Conservation (phyloP, 2,329 filamentous ascomycete species). For the Phyllosticta citribraziliensis region DNA sequence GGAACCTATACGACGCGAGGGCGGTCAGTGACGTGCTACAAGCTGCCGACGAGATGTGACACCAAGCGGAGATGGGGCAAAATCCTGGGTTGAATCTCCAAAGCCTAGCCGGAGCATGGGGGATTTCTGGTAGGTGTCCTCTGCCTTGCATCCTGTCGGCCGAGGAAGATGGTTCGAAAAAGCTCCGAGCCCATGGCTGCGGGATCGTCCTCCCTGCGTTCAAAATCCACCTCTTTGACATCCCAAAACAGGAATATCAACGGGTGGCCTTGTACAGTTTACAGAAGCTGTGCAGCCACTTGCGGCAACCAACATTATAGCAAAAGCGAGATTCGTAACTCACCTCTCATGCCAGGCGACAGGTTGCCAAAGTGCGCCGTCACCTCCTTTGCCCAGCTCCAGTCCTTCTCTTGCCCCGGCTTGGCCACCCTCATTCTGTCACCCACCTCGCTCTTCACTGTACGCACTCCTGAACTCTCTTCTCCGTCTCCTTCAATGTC, state of each 20-base stretch:
- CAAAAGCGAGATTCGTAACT: constrained; percentile 12
- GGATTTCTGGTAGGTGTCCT: not conserved
- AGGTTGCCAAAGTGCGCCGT: constrained; percentile 87
- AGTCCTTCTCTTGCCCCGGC: constrained; percentile 39
- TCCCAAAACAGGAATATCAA: not conserved
- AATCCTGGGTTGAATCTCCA: not conserved
- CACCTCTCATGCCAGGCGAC: constrained; percentile 66
- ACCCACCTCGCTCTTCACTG: constrained; percentile 51
- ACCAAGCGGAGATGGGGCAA: not conserved
- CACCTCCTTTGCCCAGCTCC: constrained; percentile 72
- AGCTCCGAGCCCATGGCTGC: not conserved
- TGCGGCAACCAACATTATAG: not conserved
- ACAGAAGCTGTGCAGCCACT: not conserved
- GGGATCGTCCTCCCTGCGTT: not conserved
- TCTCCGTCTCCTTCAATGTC: constrained; percentile 50
- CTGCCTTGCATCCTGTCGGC: constrained; percentile 2
- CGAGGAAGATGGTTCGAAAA: not conserved
- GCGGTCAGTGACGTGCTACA: constrained; percentile 37
- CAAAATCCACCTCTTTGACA: not conserved
- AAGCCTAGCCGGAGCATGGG: not conserved
- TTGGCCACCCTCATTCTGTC: constrained; percentile 52
- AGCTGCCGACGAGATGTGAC: not conserved
- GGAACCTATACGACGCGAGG: constrained; percentile 40
- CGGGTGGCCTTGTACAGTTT: not conserved
- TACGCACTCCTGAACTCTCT: constrained; percentile 44